These are phyloP conservation scores for Sistotremastrum niveocremeum DNA, from an alignment of 768 basidiomycete genomes.

Conservation along the genomic window DNA sequence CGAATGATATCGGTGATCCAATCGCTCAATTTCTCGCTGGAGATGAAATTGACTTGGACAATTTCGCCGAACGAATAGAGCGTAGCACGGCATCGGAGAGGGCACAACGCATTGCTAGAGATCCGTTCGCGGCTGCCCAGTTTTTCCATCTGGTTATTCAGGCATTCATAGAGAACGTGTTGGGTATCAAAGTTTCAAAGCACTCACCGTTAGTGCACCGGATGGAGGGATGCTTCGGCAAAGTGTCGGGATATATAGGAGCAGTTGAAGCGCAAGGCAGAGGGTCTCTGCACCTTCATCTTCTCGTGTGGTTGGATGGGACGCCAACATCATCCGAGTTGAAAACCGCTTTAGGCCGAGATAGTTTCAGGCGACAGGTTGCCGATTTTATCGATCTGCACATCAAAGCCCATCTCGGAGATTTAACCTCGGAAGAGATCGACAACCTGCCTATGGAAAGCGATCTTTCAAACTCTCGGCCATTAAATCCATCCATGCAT, in stretches of 20 bases:
- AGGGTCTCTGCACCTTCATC: conserved; percentile 28
- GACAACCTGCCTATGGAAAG: conserved; percentile 13
- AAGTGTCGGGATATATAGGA: conserved; percentile 21
- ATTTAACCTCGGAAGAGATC: conserved; percentile 11
- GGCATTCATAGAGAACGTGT: conserved; percentile 18
- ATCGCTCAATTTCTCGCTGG: conserved; percentile 32
- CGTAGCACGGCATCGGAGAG: conserved; percentile 13
- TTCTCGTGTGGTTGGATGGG: conserved; percentile 24
- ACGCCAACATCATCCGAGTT: conserved; percentile 19
- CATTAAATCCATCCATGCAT: conserved; percentile 21
- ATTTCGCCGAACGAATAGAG: conserved; percentile 17
- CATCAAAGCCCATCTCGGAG: conserved; percentile 19
- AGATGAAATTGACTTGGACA: conserved; percentile 28
- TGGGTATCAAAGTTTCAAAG: conserved; percentile 19
- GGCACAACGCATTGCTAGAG: conserved; percentile 17
- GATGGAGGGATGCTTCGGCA: conserved; percentile 22
- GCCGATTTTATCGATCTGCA: conserved; percentile 17
- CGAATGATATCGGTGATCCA: conserved; percentile 26
- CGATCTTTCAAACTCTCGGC: conserved; percentile 20
- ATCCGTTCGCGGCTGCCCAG: conserved; percentile 29
- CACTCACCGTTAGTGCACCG: conserved; percentile 2
- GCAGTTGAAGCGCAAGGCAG: conserved; percentile 28
- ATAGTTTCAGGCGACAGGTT: conserved; percentile 17
- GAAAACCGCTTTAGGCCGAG: conserved; percentile 10
- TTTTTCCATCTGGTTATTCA: conserved; percentile 27